These are phyloP conservation scores for Saccharomycopsis sp. DNA, from an alignment of 805 yeast genomes.

Conservation along the genomic window DNA sequence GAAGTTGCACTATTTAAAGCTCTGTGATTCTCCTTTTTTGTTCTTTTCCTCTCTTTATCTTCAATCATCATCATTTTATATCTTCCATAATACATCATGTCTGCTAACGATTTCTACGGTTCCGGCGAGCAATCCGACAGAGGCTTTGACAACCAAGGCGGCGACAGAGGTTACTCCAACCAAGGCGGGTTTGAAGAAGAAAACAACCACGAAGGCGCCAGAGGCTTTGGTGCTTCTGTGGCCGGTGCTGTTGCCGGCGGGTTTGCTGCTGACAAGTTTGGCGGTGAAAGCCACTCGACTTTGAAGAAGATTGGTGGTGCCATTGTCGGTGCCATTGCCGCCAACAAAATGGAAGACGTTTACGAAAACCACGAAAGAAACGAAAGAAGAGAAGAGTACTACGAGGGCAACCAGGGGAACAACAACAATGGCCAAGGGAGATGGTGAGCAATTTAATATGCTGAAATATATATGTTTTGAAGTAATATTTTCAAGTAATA, in stretches of 20 bases:
- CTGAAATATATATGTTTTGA: no score
- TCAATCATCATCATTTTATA: background rate
- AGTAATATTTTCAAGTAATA: background rate
- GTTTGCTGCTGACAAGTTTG: constrained; percentile 38
- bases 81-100: constrained; percentile 29
- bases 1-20: background rate
- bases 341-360: constrained; percentile 39
- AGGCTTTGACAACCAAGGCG: constrained; percentile 11
- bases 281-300: constrained; percentile 32
- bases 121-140: constrained; percentile 33
- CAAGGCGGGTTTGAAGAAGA: constrained; percentile 19
- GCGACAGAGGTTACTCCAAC: constrained; percentile 11
- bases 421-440: constrained; percentile 7
- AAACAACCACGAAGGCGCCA: constrained; percentile 25
- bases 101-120: constrained; percentile 48
- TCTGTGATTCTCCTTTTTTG: background rate
- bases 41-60: background rate
- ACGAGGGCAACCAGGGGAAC: constrained; percentile 9
- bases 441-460: constrained; percentile 10
- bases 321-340: constrained; percentile 45
- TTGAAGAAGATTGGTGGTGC: constrained; percentile 45
- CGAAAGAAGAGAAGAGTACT: constrained; percentile 18
- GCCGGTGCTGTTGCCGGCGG: constrained; percentile 47
- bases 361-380: constrained; percentile 26
- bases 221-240: constrained; percentile 37